These are phyloP conservation scores for Microdochium bolleyi DNA, from an alignment of 2,329 filamentous ascomycete species.

Conservation along the genomic window DNA sequence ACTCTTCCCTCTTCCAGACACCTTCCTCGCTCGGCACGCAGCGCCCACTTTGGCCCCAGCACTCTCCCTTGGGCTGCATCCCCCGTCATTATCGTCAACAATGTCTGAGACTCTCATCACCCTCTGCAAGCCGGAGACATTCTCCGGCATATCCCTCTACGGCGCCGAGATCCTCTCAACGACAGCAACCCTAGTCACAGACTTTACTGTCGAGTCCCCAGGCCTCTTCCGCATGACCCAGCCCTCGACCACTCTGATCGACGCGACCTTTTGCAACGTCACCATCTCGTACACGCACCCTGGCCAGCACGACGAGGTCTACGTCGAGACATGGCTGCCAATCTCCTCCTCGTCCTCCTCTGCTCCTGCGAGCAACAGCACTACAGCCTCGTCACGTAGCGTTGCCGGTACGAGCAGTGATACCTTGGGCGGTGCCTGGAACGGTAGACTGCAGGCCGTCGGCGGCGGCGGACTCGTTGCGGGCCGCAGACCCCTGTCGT, in stretches of 20 bases:
- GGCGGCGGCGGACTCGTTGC: constrained; percentile 21
- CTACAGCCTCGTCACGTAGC: not conserved
- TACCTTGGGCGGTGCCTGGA: constrained; percentile 13
- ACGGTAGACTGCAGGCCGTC: constrained; percentile 17
- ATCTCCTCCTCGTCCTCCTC: not conserved
- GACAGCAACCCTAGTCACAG: not conserved
- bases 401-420: not conserved
- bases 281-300: constrained; percentile 6
- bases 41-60: not conserved
- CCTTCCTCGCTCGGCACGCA: not conserved
- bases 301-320: constrained; percentile 4
- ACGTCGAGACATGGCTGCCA: constrained; percentile 5
- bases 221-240: not conserved
- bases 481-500: constrained; percentile 9
- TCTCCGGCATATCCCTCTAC: not conserved
- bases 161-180: not conserved
- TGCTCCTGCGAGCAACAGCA: not conserved
- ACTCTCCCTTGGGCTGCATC: not conserved
- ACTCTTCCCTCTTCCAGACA: not conserved
- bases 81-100: not conserved
- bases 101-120: not conserved
- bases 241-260: not conserved
- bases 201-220: not conserved
- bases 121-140: not conserved
- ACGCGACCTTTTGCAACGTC: constrained; percentile 5